phyloP scores from a whole-genome alignment of 2,329 filamentous ascomycete species.

The Talaromyces islandicus region DNA sequence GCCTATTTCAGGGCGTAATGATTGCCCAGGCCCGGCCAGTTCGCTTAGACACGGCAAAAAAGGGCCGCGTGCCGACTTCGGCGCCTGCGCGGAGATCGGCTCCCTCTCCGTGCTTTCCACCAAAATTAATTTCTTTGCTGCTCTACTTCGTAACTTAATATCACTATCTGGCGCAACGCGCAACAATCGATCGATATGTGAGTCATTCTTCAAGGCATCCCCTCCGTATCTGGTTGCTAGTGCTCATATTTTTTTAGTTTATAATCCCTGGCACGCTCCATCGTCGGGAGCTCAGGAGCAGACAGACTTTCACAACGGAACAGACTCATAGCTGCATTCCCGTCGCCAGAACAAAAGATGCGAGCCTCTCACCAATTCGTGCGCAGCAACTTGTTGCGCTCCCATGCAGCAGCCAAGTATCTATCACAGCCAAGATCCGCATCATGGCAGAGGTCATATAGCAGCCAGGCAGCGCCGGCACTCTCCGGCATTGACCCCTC shows the following conservation, averaged over 20 bases:
- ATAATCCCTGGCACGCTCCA: background rate
- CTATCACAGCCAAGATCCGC: slow-evolving; percentile 18
- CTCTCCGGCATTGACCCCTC: slow-evolving; percentile 68
- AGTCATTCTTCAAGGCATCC: background rate
- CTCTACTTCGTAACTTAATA: background rate
- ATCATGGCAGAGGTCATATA: slow-evolving; percentile 47
- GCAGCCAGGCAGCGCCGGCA: slow-evolving; percentile 27
- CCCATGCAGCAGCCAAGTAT: slow-evolving; percentile 20
- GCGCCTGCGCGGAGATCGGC: background rate
- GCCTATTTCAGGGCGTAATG: background rate
- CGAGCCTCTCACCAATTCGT: slow-evolving; percentile 30
- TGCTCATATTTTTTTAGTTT: background rate
- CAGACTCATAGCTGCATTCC: background rate
- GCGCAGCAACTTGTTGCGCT: slow-evolving; percentile 23
- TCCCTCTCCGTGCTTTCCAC: background rate
- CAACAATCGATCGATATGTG: background rate
- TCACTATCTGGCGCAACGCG: background rate
- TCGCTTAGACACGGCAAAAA: background rate
- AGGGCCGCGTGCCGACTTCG: background rate
- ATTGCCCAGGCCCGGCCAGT: background rate
- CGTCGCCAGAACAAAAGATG: slow-evolving; percentile 17
- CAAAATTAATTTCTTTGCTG: background rate
- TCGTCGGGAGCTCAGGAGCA: background rate
- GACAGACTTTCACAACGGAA: background rate
- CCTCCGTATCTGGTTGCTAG: background rate